Evolutionary conservation across 306 rosid species (phyloP).

Genomic region (Cucurbita ficifolia): DNA sequence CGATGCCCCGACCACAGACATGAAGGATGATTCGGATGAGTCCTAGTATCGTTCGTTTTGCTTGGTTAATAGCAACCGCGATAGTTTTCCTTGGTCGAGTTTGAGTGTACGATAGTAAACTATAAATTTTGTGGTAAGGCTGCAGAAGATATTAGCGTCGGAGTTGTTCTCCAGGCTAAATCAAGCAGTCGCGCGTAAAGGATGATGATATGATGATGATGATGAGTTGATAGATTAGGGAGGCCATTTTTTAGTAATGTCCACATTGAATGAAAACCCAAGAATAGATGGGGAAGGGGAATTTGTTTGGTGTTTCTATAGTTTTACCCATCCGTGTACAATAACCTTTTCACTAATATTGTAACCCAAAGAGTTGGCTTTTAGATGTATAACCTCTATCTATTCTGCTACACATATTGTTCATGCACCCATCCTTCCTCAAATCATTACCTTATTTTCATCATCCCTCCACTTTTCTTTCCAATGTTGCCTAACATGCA

Average conservation of each 20-base stretch:
- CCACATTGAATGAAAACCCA: conserved; percentile 38
- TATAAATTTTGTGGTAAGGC: conserved; percentile 68
- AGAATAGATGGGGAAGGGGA: conserved; percentile 57
- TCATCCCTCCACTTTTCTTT: neutral
- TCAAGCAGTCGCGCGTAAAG: conserved; percentile 30
- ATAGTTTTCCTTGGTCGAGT: conserved; percentile 24
- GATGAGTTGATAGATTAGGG: conserved; percentile 73
- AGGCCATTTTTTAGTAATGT: conserved; percentile 63
- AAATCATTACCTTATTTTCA: neutral
- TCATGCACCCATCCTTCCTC: conserved; percentile 6
- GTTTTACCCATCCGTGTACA: conserved; percentile 51
- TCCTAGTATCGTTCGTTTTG: conserved; percentile 30
- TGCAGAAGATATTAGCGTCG: conserved; percentile 31
- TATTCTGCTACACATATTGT: neutral
- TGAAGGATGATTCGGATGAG: conserved; percentile 62
- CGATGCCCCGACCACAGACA: conserved; percentile 49
- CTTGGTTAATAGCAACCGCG: conserved; percentile 17
- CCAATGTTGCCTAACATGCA: neutral
- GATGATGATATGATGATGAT: conserved; percentile 27
- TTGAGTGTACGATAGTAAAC: conserved; percentile 53
- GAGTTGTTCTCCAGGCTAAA: conserved; percentile 51
- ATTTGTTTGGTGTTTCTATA: conserved; percentile 46
- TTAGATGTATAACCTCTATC: conserved; percentile 8
- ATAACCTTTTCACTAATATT: conserved; percentile 7
- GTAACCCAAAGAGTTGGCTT: conserved; percentile 12